phyloP scores from a whole-genome alignment of 2,329 filamentous ascomycete genomes.

The Helicocarpus griseus region DNA sequence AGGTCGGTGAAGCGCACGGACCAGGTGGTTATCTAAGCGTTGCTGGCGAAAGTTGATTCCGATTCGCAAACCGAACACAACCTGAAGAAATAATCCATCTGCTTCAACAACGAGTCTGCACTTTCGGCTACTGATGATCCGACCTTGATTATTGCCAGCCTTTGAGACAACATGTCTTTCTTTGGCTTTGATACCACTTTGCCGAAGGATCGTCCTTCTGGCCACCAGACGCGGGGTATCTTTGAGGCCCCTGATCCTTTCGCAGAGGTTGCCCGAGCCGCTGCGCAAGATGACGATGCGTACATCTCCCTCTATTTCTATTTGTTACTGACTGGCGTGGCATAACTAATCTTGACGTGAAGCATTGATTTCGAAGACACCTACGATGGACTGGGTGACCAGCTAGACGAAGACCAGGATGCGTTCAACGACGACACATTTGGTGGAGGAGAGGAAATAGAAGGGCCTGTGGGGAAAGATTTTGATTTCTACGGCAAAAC shows the following conservation, averaged over 20 bases:
- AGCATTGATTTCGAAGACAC: conserved; percentile 91
- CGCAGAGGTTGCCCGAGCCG: conserved; percentile 60
- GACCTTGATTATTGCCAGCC: neutral
- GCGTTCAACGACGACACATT: conserved; percentile 97
- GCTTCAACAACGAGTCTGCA: neutral
- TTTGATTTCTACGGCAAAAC: conserved; percentile 97
- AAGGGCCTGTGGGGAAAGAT: conserved; percentile 65
- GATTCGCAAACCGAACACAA: neutral
- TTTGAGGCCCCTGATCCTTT: conserved; percentile 89
- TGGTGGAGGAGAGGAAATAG: conserved; percentile 41
- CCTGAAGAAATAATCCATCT: neutral
- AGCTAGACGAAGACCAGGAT: conserved; percentile 85
- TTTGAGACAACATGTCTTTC: conserved; percentile 61
- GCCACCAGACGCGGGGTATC: conserved; percentile 55
- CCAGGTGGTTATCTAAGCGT: neutral
- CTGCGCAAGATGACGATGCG: conserved; percentile 48
- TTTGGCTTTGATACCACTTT: conserved; percentile 74
- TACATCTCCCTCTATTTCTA: conserved; percentile 39
- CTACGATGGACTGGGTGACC: conserved; percentile 87
- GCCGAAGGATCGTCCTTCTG: conserved; percentile 57
- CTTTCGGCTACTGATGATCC: neutral
- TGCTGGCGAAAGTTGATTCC: neutral
- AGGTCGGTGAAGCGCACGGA: conserved; percentile 3
- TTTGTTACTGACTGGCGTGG: neutral
- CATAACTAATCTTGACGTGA: conserved; percentile 5